These are phyloP conservation scores for Eutypa lata DNA, from an alignment of 2,329 filamentous ascomycete genomes.

Conservation along the genomic window DNA sequence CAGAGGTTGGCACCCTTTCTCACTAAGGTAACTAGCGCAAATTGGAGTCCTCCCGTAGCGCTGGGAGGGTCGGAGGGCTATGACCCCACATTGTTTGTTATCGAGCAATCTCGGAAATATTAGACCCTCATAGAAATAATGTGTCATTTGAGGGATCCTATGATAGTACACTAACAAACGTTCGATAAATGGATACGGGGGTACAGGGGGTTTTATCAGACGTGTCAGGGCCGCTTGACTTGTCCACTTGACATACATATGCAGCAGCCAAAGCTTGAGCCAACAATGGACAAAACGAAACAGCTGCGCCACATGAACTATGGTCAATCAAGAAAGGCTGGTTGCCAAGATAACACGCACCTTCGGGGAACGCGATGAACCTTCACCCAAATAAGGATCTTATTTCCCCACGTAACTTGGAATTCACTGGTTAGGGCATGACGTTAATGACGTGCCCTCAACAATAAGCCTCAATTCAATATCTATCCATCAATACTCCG, in stretches of 20 bases:
- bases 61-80: background rate
- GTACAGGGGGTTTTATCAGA: no score
- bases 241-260: background rate
- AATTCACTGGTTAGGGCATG: background rate
- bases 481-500: no score
- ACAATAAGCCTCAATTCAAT: background rate
- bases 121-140: background rate
- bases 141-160: background rate
- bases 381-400: background rate
- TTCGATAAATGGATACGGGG: background rate
- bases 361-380: background rate
- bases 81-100: conserved; percentile 6
- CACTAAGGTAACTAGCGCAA: background rate
- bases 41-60: background rate
- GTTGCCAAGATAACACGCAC: no score
- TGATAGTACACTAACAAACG: conserved; percentile 14
- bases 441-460: background rate
- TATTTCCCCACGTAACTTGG: background rate
- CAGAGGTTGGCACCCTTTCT: background rate
- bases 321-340: no score
- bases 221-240: conserved; percentile 8
- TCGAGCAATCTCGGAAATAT: background rate
- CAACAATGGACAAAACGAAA: background rate
- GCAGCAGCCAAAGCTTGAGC: conserved; percentile 8
- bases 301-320: no score